These are phyloP conservation scores for Hemisphaericaspora xylanilytica DNA, from an alignment of 1,139 yeast species.

Conservation along the genomic window DNA sequence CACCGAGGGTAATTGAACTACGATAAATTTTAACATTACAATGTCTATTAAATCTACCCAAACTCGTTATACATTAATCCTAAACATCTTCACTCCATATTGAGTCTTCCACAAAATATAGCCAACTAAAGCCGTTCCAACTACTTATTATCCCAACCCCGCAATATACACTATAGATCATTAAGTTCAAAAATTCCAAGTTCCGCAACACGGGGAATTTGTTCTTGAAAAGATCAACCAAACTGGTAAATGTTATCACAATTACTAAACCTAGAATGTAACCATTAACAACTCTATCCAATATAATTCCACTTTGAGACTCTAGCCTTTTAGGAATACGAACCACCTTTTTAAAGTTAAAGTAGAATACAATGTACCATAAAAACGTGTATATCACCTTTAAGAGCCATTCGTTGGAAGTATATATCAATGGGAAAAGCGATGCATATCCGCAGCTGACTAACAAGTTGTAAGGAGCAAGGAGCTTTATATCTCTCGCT, in stretches of 20 bases:
- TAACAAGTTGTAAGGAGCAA: constrained; percentile 65
- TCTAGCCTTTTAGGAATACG: constrained; percentile 53
- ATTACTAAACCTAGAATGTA: constrained; percentile 71
- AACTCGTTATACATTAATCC: not conserved
- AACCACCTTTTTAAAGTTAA: constrained; percentile 67
- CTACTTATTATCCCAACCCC: constrained; percentile 80
- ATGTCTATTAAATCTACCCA: not conserved
- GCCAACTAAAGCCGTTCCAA: constrained; percentile 89
- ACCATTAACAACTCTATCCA: constrained; percentile 68
- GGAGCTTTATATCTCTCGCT: constrained; percentile 64
- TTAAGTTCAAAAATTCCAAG: constrained; percentile 72
- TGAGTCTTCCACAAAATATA: constrained; percentile 74
- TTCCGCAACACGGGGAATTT: constrained; percentile 48
- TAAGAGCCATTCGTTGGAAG: constrained; percentile 74
- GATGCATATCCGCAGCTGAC: constrained; percentile 85
- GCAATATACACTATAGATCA: constrained; percentile 84
- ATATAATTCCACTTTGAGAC: constrained; percentile 42
- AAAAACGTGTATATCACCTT: constrained; percentile 77
- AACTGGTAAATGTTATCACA: constrained; percentile 53
- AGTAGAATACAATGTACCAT: constrained; percentile 79
- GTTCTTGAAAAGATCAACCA: constrained; percentile 56
- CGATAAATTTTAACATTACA: not conserved
- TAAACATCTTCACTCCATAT: constrained; percentile 43
- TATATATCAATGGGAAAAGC: constrained; percentile 81
- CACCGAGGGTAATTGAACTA: too few species aligned